Base-by-base conservation (phyloP, 129 eudicot species). In the Flaveria ramosissima region DNA sequence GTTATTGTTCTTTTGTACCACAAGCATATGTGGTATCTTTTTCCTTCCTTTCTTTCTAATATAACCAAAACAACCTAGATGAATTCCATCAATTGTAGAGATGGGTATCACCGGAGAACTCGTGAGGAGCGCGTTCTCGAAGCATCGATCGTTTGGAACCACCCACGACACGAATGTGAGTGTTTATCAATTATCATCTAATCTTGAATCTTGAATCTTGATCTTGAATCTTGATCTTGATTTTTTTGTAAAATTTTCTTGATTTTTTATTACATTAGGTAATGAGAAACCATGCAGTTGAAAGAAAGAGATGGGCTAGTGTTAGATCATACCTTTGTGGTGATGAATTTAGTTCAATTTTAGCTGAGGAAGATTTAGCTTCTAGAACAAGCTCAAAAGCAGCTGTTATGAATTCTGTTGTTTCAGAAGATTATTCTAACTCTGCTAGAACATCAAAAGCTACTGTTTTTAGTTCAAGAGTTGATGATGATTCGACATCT, bases 321-420 rank as follows among this genome's bases (percentile, higher is more conserved):
- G 96, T 92, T 15, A 90, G 86, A 69, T 84, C 96, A 51, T 92
- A 89, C 79, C 85, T 92, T 64, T 92, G 97, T 77, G 97, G 97
- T 10, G 97, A 88, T 70, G 96, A 89, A 61, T 65, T 82, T n/a
- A 86, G 82, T 64, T 84, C 91, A 52, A 86, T 87, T 61, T 68
- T 76, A 66, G 92, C 87, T 3, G 85, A 77, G 46, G 85, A 85
- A 61, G 88, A 85, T 63, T 73, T 78, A 0, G 83, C 43, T 60
- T 85, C 85, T 39, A 55, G 80, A 61, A 72, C 75, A 65, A 76
- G 84, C 56, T 77, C 84, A 9, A 68, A 68, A 20, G 53, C 69
- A 39, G 72, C 77, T 24, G 27, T 61, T 15, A 45, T 11, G 11
- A 16, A 17, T 79, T 79, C 48, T 6, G 74, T 64, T 73, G 56